Evolutionary conservation across 2,329 filamentous ascomycete species (phyloP).

Genomic region (Emmonsia crescens): DNA sequence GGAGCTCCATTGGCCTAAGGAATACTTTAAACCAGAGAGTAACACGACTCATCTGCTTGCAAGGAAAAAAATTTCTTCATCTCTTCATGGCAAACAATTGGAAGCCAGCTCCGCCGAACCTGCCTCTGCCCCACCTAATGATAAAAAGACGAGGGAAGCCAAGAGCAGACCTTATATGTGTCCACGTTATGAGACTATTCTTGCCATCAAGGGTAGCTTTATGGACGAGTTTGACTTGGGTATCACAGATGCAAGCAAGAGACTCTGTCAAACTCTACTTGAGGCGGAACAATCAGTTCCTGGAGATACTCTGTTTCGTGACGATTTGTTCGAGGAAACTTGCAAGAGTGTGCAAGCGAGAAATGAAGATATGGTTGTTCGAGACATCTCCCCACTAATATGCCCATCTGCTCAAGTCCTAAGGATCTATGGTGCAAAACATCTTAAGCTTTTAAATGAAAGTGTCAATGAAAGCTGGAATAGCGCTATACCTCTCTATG

Average conservation of each 20-base stretch:
- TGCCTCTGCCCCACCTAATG: conserved; percentile 13
- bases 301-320: conserved; percentile 22
- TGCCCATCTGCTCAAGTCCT: conserved; percentile 27
- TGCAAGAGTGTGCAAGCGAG: conserved; percentile 20
- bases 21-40: conserved; percentile 16
- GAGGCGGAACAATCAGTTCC: conserved; percentile 17
- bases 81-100: conserved; percentile 14
- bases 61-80: conserved; percentile 20
- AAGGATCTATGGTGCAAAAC: conserved; percentile 15
- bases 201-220: conserved; percentile 14
- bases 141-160: conserved; percentile 14
- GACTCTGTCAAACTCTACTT: conserved; percentile 18
- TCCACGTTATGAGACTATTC: conserved; percentile 8
- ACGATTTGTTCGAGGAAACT: conserved; percentile 23
- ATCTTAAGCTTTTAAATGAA: conserved; percentile 22
- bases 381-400: conserved; percentile 24
- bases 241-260: conserved; percentile 17
- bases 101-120: conserved; percentile 10
- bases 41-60: conserved; percentile 24
- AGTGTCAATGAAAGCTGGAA: conserved; percentile 26
- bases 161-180: conserved; percentile 12
- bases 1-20: conserved; percentile 17
- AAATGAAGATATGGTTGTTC: conserved; percentile 27
- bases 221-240: conserved; percentile 12
- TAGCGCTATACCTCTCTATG: conserved; percentile 19